phyloP scores from a whole-genome alignment of 352 stramenopile species.

The Globisporangium rhizosaccharum region DNA sequence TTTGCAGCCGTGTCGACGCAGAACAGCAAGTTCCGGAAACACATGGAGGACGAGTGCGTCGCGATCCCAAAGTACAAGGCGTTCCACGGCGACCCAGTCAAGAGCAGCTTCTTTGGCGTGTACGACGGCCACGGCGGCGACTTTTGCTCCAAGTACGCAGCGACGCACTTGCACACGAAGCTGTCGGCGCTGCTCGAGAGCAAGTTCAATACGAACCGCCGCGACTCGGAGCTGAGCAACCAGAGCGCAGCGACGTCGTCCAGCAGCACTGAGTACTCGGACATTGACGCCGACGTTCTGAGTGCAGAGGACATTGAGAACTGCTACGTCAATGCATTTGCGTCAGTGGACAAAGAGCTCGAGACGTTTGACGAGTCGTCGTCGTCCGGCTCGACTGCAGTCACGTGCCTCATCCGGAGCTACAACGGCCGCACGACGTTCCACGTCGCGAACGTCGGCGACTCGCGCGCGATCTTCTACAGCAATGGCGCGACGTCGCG shows the following conservation, averaged over 20 bases:
- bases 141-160: constrained; percentile 78
- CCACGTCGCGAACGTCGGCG: constrained; percentile 93
- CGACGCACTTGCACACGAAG: constrained; percentile 58
- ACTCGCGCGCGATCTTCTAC: constrained; percentile 91
- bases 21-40: constrained; percentile 70
- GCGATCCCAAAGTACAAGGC: constrained; percentile 59
- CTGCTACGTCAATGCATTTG: constrained; percentile 59
- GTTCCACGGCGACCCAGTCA: constrained; percentile 52
- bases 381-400: constrained; percentile 63
- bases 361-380: constrained; percentile 61
- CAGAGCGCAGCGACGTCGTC: constrained; percentile 43
- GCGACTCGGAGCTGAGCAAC: constrained; percentile 31
- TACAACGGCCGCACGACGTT: constrained; percentile 62
- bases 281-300: constrained; percentile 40
- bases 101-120: constrained; percentile 76
- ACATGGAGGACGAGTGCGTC: constrained; percentile 86
- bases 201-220: constrained; percentile 33
- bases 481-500: constrained; percentile 40
- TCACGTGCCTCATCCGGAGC: constrained; percentile 66
- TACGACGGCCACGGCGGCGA: constrained; percentile 79
- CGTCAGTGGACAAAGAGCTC: constrained; percentile 56
- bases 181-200: constrained; percentile 38
- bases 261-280: constrained; percentile 28
- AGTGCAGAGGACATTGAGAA: constrained; percentile 52
- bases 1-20: constrained; percentile 73